Base-by-base conservation (phyloP, 441 rosid species). In the Eruca vesicaria region DNA sequence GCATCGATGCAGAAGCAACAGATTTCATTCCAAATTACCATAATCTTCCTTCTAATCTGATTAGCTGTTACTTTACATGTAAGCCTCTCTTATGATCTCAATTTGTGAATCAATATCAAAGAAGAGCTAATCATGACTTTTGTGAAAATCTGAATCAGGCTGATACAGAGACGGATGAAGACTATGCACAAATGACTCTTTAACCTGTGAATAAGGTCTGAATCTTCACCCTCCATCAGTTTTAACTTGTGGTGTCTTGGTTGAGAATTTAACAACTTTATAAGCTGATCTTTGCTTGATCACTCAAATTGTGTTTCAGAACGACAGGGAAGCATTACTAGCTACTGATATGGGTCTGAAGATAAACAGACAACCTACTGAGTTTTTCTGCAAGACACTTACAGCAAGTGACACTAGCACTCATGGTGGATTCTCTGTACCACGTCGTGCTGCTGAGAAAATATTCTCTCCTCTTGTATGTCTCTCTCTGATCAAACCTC, bases 31-130 rank as follows among this genome's bases (percentile, higher is more conserved):
- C 98, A 48, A 91, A 85, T 80, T 95, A 95, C 75, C 93, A 98
- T 2, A 91, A 87, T 83, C 97, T 95, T 83, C 91, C 93, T 29
- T 84, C 98, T n/a, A 88, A 91, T 88, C 82, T 95, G 19, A 79
- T 93, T 38, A 93, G 99, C 80, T 82, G 92, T 95, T 72, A 89
- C 96, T 10, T 84, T 95, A 73, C 98, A 95, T 81, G 99, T 95
- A 89, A 12, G 72, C 50, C 45, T 21, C 63, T 78, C 63, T 78
- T 64, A 7, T 74, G 20, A n/a, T 63, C 66, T 2, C 59, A 29
- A 57, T 31, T 45, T 70, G 16, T 77, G 57, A 45, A 48, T 64
- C 52, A 38, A 23, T 11, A 28, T 35, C 43, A 58, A 32, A 67
- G 21, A 15, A 64, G 50, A 18, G 33, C 70, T 69, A 14, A 77